Evolutionary conservation across 2,329 filamentous ascomycete species (phyloP).

Genomic region (Diaporthe sp.): DNA sequence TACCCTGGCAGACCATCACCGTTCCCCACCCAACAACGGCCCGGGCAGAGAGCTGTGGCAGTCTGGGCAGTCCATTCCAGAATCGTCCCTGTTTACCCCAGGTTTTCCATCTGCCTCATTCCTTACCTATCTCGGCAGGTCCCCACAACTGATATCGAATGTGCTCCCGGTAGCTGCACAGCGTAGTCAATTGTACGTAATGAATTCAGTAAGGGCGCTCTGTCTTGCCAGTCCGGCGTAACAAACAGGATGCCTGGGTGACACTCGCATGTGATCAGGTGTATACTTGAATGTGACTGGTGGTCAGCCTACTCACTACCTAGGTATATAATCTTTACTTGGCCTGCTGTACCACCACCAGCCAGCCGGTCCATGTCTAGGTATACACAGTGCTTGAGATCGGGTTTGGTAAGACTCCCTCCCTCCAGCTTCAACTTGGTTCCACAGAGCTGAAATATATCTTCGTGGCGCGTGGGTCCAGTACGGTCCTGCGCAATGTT

Average conservation of each 20-base stretch:
- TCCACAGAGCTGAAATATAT: neutral
- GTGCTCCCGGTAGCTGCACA: neutral
- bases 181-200: neutral
- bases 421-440: neutral
- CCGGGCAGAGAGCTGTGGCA: constrained; percentile 1
- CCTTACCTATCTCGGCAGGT: constrained; percentile 1
- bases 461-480: neutral
- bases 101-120: constrained; percentile 1
- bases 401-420: too few relatives aligned
- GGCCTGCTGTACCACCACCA: neutral
- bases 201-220: neutral
- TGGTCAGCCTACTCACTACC: neutral
- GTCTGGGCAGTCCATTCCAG: constrained; percentile 2
- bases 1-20: neutral
- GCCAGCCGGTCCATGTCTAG: neutral
- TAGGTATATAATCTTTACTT: neutral
- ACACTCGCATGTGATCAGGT: neutral
- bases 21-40: neutral
- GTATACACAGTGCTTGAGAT: neutral
- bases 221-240: neutral
- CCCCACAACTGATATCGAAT: neutral
- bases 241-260: neutral
- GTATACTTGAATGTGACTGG: neutral
- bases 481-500: neutral
- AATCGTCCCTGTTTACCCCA: constrained; percentile 15